Evolutionary conservation across 257 asterid species (phyloP).

Genomic region (Solanum bulbocastanum): DNA sequence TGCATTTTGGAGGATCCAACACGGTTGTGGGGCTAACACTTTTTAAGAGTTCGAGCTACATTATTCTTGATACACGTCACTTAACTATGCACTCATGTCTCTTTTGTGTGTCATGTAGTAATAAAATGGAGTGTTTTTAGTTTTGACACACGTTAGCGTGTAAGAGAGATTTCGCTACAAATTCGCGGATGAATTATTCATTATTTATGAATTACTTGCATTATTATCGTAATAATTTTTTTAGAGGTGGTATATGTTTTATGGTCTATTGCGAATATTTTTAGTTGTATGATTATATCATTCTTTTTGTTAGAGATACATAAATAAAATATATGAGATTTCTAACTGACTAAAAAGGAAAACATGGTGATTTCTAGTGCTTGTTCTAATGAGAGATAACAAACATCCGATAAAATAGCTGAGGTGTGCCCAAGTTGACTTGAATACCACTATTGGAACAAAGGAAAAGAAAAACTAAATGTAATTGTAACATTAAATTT

Average conservation of each 20-base stretch:
- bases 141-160: not conserved
- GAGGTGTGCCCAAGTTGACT: not conserved
- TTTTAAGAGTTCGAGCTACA: not conserved
- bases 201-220: not conserved
- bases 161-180: not conserved
- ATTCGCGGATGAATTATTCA: not conserved
- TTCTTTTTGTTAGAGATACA: not conserved
- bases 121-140: not conserved
- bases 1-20: not conserved
- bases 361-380: not conserved
- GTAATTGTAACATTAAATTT: not conserved
- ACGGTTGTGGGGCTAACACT: not conserved
- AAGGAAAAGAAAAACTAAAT: not conserved
- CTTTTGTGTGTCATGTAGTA: not conserved
- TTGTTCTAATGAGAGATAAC: not conserved
- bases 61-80: not conserved
- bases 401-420: not conserved
- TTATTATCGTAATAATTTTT: not conserved
- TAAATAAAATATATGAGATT: not conserved
- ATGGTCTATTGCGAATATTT: not conserved
- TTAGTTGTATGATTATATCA: not conserved
- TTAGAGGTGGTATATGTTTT: not conserved
- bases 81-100: not conserved
- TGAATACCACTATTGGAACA: rapidly evolving
- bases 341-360: not conserved